phyloP scores from a whole-genome alignment of 106 monocot species.

The Acorus calamus region DNA sequence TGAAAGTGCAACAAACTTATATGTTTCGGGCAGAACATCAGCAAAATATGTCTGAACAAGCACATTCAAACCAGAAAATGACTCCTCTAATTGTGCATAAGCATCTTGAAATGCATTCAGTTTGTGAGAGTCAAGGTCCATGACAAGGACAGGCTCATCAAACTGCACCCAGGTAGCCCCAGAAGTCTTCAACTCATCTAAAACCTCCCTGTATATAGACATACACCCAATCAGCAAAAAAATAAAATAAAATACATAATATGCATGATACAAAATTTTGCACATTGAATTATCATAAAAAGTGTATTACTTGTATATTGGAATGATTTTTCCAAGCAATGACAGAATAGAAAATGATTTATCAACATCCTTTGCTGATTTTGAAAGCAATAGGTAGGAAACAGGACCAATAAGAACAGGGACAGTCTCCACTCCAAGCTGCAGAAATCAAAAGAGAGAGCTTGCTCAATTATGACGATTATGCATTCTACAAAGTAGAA shows the following conservation, averaged over 20 bases:
- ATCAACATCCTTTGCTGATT: constrained; percentile 73
- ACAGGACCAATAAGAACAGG: constrained; percentile 83
- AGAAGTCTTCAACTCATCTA: constrained; percentile 72
- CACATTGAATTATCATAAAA: too few species aligned
- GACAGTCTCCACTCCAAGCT: constrained; percentile 81
- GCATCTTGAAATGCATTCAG: constrained; percentile 64
- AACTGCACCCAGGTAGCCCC: constrained; percentile 93
- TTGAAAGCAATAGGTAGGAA: constrained; percentile 75
- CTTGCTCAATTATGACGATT: too few species aligned
- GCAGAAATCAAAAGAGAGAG: too few species aligned
- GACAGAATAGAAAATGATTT: constrained; percentile 69
- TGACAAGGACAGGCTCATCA: constrained; percentile 74
- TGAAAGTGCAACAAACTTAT: constrained; percentile 62
- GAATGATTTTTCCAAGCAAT: constrained; percentile 48
- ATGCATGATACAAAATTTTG: too few species aligned
- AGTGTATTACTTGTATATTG: constrained; percentile 81
- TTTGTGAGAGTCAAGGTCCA: constrained; percentile 57
- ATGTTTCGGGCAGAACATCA: constrained; percentile 67
- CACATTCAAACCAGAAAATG: constrained; percentile 64
- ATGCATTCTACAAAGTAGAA: too few species aligned
- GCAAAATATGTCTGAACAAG: constrained; percentile 87
- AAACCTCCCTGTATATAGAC: constrained; percentile 51
- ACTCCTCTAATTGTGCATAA: constrained; percentile 54
- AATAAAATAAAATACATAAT: too few species aligned
- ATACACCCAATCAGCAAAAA: too few species aligned